Percentiles rank a stretch among this genome's conserved stretches.
Conservation (phyloP, 2,329 filamentous ascomycete species). For the Knoxdaviesia proteae region DNA sequence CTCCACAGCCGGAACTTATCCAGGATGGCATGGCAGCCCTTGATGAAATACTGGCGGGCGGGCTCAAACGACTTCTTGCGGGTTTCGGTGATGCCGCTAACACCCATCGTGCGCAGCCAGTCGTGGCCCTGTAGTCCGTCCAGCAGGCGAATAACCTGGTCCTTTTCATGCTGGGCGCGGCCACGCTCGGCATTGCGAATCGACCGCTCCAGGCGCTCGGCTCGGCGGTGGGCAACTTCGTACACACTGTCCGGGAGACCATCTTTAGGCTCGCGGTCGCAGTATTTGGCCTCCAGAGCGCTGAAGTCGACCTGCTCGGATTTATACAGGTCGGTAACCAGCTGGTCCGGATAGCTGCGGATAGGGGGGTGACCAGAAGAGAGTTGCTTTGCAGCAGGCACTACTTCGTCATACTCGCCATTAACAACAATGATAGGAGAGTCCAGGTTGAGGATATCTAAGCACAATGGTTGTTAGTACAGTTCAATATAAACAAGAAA, state of each 20-base stretch:
- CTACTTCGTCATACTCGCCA: neutral
- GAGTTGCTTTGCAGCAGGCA: conserved; percentile 9
- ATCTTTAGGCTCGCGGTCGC: conserved; percentile 24
- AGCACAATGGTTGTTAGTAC: conserved; percentile 5
- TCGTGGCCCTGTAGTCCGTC: conserved; percentile 78
- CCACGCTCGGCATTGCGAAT: conserved; percentile 44
- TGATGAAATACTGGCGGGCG: conserved; percentile 67
- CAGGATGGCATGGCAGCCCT: conserved; percentile 60
- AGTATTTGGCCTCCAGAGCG: conserved; percentile 26
- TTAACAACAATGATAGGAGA: conserved; percentile 44
- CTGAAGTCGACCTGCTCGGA: conserved; percentile 34
- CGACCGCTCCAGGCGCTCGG: conserved; percentile 37
- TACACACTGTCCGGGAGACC: conserved; percentile 35
- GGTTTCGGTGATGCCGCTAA: conserved; percentile 65
- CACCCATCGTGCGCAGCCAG: conserved; percentile 82
- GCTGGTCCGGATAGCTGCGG: conserved; percentile 30
- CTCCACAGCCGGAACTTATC: conserved; percentile 80
- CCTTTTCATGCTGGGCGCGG: conserved; percentile 44
- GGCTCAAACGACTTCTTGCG: conserved; percentile 75
- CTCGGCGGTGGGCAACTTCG: conserved; percentile 32
- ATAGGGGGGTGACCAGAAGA: conserved; percentile 11
- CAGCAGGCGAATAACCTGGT: conserved; percentile 43
- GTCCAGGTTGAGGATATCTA: conserved; percentile 53
- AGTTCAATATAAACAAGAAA: neutral
- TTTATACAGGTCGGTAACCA: conserved; percentile 35